Evolutionary conservation across 768 basidiomycete genomes (phyloP).

Genomic region (Pleurotus pulmonarius): DNA sequence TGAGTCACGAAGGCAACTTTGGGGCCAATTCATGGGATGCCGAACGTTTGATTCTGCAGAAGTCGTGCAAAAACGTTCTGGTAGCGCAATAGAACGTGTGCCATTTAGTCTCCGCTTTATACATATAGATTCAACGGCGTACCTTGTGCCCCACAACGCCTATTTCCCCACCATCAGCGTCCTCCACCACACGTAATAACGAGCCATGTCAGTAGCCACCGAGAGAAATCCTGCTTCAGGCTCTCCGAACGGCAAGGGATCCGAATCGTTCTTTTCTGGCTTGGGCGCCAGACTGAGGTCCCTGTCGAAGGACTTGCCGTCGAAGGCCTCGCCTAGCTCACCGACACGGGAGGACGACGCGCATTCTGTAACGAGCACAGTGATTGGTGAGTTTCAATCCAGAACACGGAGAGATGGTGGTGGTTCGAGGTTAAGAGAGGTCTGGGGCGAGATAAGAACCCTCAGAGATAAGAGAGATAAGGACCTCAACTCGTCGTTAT

Average conservation of each 20-base stretch:
- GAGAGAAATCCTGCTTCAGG: not conserved
- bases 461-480: not conserved
- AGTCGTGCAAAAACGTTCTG: not conserved
- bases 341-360: not conserved
- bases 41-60: not conserved
- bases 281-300: not conserved
- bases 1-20: too few relatives aligned
- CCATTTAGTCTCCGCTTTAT: not conserved
- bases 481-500: not conserved
- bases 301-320: not conserved
- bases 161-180: not conserved
- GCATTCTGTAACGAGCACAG: not conserved
- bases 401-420: not conserved
- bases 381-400: not conserved
- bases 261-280: not conserved
- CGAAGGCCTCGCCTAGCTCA: not conserved
- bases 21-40: too few relatives aligned
- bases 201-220: not conserved
- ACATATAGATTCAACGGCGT: not conserved
- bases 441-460: not conserved
- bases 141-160: not conserved
- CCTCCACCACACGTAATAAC: not conserved
- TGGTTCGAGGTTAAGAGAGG: conserved; percentile 1
- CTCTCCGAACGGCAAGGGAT: not conserved
- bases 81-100: not conserved